A percentile compares a stretch with the other conserved stretches of the same genome.
Evolutionary conservation across 305 asterid genomes (phyloP).

Genomic region (Plantago lanceolata): DNA sequence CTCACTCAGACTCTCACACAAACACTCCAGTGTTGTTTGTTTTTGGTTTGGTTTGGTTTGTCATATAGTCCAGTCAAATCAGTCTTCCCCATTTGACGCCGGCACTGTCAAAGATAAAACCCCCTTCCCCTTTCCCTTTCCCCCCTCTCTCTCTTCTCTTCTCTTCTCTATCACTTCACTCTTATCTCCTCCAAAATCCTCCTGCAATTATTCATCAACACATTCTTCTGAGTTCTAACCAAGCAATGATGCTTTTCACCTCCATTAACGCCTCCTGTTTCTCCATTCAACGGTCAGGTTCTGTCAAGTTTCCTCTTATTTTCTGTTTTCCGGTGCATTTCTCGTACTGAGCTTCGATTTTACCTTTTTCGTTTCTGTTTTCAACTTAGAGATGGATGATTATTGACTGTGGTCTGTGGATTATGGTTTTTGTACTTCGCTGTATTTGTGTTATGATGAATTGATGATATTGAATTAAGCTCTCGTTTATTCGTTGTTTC

Average conservation of each 20-base stretch:
- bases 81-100: conserved; percentile 36
- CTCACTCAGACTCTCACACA: no score
- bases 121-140: conserved; percentile 26
- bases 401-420: no score
- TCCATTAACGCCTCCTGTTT: conserved; percentile 11
- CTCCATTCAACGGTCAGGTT: conserved; percentile 28
- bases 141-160: conserved; percentile 3
- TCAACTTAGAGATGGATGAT: no score
- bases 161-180: conserved; percentile 20
- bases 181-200: conserved; percentile 1
- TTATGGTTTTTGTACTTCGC: no score
- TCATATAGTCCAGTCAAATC: background rate
- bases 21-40: no score
- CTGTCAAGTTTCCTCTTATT: no score
- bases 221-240: background rate
- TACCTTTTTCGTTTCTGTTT: no score
- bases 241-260: conserved; percentile 19
- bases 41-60: background rate
- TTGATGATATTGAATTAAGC: no score
- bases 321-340: no score
- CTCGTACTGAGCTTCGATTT: background rate
- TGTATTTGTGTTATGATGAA: no score
- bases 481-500: background rate
- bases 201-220: background rate
- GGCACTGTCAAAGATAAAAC: conserved; percentile 36